Evolutionary conservation across 2,329 filamentous ascomycete genomes (phyloP).

Genomic region (Mycocentrospora acerina): DNA sequence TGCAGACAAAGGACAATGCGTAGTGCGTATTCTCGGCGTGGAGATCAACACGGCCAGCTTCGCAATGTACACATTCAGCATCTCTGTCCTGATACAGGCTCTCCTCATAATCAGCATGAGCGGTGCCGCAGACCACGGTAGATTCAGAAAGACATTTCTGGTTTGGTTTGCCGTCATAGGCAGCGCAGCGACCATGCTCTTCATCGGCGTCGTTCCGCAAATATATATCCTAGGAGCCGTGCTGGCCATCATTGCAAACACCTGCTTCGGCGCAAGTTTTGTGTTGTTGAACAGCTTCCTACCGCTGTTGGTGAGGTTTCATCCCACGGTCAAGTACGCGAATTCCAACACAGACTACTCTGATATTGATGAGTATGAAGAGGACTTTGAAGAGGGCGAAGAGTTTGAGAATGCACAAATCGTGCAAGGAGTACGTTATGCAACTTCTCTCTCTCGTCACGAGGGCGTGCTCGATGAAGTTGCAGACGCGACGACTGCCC

Average conservation of each 20-base stretch:
- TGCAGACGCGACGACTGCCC: conserved; percentile 39
- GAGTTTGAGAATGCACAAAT: conserved; percentile 20
- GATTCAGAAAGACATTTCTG: conserved; percentile 82
- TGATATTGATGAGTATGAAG: conserved; percentile 31
- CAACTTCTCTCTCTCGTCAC: conserved; percentile 26
- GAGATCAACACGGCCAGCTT: conserved; percentile 96
- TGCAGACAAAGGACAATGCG: conserved; percentile 61
- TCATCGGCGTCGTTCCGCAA: conserved; percentile 73
- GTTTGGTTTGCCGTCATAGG: conserved; percentile 83
- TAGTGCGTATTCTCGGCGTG: conserved; percentile 77
- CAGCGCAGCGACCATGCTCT: conserved; percentile 81
- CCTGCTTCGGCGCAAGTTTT: conserved; percentile 91
- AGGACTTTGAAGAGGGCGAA: conserved; percentile 6
- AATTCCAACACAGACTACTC: conserved; percentile 22
- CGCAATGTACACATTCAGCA: conserved; percentile 96
- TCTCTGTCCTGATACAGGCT: conserved; percentile 86
- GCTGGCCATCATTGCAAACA: conserved; percentile 87
- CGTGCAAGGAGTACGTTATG: conserved; percentile 26
- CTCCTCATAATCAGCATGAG: conserved; percentile 94
- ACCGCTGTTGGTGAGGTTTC: conserved; percentile 84
- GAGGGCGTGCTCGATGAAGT: conserved; percentile 30
- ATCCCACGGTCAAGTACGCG: conserved; percentile 60
- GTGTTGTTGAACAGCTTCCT: conserved; percentile 95
- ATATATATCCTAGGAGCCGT: conserved; percentile 80
- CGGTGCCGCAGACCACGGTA: conserved; percentile 89